These are phyloP conservation scores for Arabidopsis arenosa DNA, from an alignment of 345 rosid species.

Conservation along the genomic window DNA sequence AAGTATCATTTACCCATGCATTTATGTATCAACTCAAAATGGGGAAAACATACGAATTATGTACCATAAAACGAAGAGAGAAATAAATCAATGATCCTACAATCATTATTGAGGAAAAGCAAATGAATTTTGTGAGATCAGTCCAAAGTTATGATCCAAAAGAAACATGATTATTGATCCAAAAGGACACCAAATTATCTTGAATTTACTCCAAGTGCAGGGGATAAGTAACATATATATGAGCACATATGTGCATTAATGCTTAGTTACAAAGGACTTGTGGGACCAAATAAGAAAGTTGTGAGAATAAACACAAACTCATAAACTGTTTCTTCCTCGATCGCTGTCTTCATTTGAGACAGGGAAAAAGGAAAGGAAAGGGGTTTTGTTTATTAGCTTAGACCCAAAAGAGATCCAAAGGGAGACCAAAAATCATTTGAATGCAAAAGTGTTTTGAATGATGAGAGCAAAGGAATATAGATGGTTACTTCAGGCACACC, in stretches of 20 bases:
- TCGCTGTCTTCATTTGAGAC: slow-evolving; percentile 34
- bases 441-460: slow-evolving; percentile 40
- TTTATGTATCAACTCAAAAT: slow-evolving; percentile 26
- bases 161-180: slow-evolving; percentile 18
- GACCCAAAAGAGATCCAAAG: slow-evolving; percentile 45
- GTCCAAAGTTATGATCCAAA: background rate
- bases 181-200: background rate
- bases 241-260: slow-evolving; percentile 17
- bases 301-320: slow-evolving; percentile 39
- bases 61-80: slow-evolving; percentile 34
- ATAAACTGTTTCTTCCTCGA: slow-evolving; percentile 21
- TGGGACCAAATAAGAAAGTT: slow-evolving; percentile 39
- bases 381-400: slow-evolving; percentile 45
- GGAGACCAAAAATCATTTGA: slow-evolving; percentile 37
- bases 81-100: slow-evolving; percentile 18
- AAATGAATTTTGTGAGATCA: slow-evolving; percentile 17
- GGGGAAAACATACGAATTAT: slow-evolving; percentile 6
- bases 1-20: slow-evolving; percentile 37
- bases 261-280: slow-evolving; percentile 36
- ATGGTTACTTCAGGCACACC: slow-evolving; percentile 46
- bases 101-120: slow-evolving; percentile 36
- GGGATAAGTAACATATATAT: background rate
- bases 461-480: slow-evolving; percentile 43
- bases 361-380: slow-evolving; percentile 27
- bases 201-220: background rate